Conservation (phyloP, 768 basidiomycete species). For the Daedaleopsis nitida region DNA sequence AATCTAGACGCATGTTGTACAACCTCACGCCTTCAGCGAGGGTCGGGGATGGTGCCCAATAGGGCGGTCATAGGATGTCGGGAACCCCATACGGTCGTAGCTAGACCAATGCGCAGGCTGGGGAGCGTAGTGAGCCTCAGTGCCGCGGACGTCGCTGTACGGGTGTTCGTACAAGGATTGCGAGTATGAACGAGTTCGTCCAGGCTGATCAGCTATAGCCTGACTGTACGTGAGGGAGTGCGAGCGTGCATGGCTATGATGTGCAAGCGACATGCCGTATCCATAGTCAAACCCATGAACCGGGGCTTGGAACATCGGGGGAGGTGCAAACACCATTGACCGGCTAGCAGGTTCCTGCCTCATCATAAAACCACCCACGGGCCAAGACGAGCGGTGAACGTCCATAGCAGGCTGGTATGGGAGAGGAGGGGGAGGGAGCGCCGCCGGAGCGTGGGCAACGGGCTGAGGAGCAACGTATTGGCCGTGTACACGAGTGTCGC, state of each 20-base stretch:
- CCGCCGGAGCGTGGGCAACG: constrained; percentile 41
- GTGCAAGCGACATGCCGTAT: constrained; percentile 27
- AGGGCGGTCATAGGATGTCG: constrained; percentile 27
- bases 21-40: constrained; percentile 29
- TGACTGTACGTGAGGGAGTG: constrained; percentile 58
- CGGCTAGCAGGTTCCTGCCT: constrained; percentile 17
- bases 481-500: constrained; percentile 51
- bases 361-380: constrained; percentile 25
- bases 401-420: constrained; percentile 35
- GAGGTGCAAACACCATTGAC: constrained; percentile 6
- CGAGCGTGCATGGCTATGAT: constrained; percentile 51
- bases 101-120: constrained; percentile 44
- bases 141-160: constrained; percentile 48
- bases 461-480: constrained; percentile 55
- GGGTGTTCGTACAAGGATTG: constrained; percentile 58
- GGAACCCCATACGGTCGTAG: constrained; percentile 35
- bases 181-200: constrained; percentile 61
- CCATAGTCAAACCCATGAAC: constrained; percentile 24
- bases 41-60: constrained; percentile 25
- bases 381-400: constrained; percentile 32
- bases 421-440: constrained; percentile 44
- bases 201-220: constrained; percentile 45
- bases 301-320: constrained; percentile 15
- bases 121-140: constrained; percentile 43
- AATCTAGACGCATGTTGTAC: constrained; percentile 17